Evolutionary conservation across 2,329 filamentous ascomycete genomes (phyloP).

Genomic region (Fusarium setosum): DNA sequence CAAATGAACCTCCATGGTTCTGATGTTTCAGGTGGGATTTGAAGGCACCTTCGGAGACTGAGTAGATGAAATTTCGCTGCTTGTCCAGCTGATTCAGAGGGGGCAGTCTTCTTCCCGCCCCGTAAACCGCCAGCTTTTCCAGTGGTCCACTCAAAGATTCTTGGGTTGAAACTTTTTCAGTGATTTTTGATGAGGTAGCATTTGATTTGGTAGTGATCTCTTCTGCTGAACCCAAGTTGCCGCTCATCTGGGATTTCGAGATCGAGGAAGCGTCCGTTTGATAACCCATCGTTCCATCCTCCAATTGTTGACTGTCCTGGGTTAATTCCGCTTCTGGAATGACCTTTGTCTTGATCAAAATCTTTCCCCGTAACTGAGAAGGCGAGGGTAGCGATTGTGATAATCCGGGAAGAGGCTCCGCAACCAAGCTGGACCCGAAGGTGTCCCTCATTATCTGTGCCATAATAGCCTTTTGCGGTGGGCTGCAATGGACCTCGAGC

Average conservation of each 20-base stretch:
- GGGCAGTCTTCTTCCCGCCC: constrained; percentile 12
- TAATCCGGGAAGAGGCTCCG: neutral
- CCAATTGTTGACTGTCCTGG: neutral
- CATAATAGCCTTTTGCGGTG: constrained; percentile 1
- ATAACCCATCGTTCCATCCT: neutral
- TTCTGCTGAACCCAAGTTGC: neutral
- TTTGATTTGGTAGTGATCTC: neutral
- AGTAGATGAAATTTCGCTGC: constrained; percentile 17
- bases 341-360: constrained; percentile 17
- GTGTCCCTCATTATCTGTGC: constrained; percentile 14
- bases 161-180: neutral
- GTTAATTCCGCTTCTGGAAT: neutral
- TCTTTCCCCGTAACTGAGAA: neutral
- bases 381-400: neutral
- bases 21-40: neutral
- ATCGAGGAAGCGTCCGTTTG: neutral
- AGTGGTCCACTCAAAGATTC: neutral
- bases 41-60: constrained; percentile 8
- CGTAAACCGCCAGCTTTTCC: constrained; percentile 20
- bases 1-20: neutral
- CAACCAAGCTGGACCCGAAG: neutral
- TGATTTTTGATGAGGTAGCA: neutral
- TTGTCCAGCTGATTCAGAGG: neutral
- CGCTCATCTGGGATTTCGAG: neutral
- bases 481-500: constrained; percentile 13